Evolutionary conservation across 148 eudicot genomes (phyloP).

Genomic region (Camellia lanceoleosa): DNA sequence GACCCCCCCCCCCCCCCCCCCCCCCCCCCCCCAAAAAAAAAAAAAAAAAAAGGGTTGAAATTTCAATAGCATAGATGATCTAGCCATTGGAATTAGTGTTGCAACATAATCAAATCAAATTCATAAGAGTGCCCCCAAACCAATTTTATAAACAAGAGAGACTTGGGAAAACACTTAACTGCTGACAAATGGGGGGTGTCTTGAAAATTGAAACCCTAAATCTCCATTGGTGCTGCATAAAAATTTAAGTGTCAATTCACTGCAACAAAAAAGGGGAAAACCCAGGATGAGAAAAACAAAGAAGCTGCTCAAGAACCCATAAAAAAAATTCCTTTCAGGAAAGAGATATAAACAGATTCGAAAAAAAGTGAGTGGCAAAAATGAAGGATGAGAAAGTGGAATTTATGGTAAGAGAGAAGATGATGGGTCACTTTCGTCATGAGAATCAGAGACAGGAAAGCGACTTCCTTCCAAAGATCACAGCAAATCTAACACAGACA

Average conservation of each 20-base stretch:
- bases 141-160: too few relatives aligned
- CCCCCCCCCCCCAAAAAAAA: too few relatives aligned
- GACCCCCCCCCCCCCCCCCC: too few relatives aligned
- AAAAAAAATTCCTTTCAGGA: neutral
- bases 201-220: constrained; percentile 10
- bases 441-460: constrained; percentile 67
- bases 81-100: neutral
- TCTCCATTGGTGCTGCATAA: neutral
- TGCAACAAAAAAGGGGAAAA: neutral
- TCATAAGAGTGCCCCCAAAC: too few relatives aligned
- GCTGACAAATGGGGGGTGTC: neutral
- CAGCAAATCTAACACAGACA: constrained; percentile 33
- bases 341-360: neutral
- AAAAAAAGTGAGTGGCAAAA: neutral
- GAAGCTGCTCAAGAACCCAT: neutral
- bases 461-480: constrained; percentile 39
- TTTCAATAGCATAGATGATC: neutral
- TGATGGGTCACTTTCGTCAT: constrained; percentile 70
- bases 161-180: constrained; percentile 5
- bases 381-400: neutral
- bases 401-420: constrained; percentile 8
- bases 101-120: neutral
- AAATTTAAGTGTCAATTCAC: neutral
- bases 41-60: neutral
- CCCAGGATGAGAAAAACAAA: neutral